Evolutionary conservation across 2,329 filamentous ascomycete species (phyloP).

Genomic region (Aspergillus hiratsukae): DNA sequence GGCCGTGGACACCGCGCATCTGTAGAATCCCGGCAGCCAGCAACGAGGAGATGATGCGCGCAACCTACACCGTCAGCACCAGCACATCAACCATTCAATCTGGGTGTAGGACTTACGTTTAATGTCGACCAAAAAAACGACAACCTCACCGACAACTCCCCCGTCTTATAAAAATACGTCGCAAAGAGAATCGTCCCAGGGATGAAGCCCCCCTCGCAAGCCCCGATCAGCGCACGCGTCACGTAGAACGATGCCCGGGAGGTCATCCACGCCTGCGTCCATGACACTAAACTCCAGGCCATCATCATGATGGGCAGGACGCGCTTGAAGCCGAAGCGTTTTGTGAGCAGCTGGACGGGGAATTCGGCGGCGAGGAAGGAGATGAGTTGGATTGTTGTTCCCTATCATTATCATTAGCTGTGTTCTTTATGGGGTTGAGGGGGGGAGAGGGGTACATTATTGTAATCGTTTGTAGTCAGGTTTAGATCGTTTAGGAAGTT

Average conservation of each 20-base stretch:
- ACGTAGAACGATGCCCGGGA: slow-evolving; percentile 33
- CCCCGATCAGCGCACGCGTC: slow-evolving; percentile 38
- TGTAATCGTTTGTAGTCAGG: slow-evolving; percentile 37
- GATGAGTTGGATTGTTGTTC: slow-evolving; percentile 21
- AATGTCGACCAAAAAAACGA: slow-evolving; percentile 42
- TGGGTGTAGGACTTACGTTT: slow-evolving; percentile 15
- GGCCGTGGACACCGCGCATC: slow-evolving; percentile 39
- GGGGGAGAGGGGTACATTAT: slow-evolving; percentile 22
- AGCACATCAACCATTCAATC: background rate
- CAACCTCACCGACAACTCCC: slow-evolving; percentile 39
- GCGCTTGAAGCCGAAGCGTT: slow-evolving; percentile 43
- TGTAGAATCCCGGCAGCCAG: slow-evolving; percentile 39
- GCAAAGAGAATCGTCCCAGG: slow-evolving; percentile 38
- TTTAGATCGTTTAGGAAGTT: slow-evolving; percentile 33
- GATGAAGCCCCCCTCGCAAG: slow-evolving; percentile 35
- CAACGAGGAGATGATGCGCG: slow-evolving; percentile 35
- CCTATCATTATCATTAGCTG: slow-evolving; percentile 4
- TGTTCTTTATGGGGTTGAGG: background rate
- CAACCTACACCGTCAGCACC: slow-evolving; percentile 9
- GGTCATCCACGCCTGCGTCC: slow-evolving; percentile 32
- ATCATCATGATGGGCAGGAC: slow-evolving; percentile 46
- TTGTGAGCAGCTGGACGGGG: slow-evolving; percentile 45
- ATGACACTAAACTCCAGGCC: slow-evolving; percentile 42
- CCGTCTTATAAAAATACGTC: slow-evolving; percentile 40
- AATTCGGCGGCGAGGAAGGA: slow-evolving; percentile 36